Percentiles rank a stretch among this genome's conserved stretches.
These are phyloP conservation scores for Euphorbia schlechtendalii DNA, from an alignment of 441 rosid genomes.

Conservation along the genomic window DNA sequence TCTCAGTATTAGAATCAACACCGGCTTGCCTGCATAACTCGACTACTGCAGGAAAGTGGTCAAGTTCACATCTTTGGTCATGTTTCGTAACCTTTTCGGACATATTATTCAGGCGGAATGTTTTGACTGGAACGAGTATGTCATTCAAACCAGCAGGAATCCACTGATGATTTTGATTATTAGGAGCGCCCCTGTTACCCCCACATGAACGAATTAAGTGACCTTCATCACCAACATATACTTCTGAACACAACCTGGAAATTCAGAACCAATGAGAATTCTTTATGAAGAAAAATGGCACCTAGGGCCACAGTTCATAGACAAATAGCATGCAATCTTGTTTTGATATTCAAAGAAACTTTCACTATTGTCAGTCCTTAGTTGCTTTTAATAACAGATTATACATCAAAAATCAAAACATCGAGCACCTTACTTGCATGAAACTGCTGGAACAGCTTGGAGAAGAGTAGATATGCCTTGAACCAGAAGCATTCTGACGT, in stretches of 20 bases:
- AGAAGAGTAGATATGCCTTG: conserved; percentile 55
- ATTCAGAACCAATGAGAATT: background rate
- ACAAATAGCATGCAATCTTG: background rate
- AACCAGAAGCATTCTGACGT: conserved; percentile 41
- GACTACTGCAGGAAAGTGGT: conserved; percentile 66
- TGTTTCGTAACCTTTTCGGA: conserved; percentile 60
- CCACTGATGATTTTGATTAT: conserved; percentile 76
- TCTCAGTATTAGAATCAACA: conserved; percentile 33
- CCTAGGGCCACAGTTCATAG: background rate
- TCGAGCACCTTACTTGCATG: conserved; percentile 62
- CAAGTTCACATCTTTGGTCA: conserved; percentile 60
- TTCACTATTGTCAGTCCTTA: background rate
- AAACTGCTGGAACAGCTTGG: conserved; percentile 42
- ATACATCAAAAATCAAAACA: background rate
- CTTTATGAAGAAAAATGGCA: background rate
- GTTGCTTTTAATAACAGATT: background rate
- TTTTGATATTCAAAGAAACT: background rate
- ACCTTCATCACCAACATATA: conserved; percentile 65
- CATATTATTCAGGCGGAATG: conserved; percentile 49
- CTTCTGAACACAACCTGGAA: conserved; percentile 78
- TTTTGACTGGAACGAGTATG: conserved; percentile 57
- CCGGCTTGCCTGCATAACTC: conserved; percentile 89
- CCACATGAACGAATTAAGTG: conserved; percentile 71
- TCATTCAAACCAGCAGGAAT: conserved; percentile 55
- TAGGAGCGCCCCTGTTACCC: conserved; percentile 52